phyloP scores from a whole-genome alignment of 805 yeast genomes.

The Candida chilensis region DNA sequence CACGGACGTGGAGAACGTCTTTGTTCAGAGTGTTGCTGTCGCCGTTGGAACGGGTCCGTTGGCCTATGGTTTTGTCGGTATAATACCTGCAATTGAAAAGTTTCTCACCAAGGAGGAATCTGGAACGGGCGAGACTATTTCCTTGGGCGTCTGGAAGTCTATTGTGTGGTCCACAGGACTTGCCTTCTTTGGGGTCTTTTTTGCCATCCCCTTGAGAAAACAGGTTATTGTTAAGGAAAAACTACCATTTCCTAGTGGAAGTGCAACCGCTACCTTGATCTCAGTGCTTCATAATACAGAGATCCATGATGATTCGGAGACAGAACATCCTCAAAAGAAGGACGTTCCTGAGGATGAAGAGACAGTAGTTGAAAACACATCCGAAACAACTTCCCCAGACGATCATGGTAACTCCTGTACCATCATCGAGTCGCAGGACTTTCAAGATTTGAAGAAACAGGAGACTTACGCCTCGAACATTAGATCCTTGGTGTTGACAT shows the following conservation, averaged over 20 bases:
- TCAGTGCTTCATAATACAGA: slow-evolving; percentile 76
- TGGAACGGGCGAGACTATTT: slow-evolving; percentile 38
- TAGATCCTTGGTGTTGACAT: slow-evolving; percentile 48
- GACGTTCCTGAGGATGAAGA: slow-evolving; percentile 5
- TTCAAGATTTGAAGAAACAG: slow-evolving; percentile 12
- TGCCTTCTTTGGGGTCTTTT: slow-evolving; percentile 92
- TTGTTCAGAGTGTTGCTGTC: slow-evolving; percentile 85
- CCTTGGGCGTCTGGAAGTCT: slow-evolving; percentile 39
- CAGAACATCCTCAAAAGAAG: slow-evolving; percentile 7
- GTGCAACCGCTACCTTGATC: slow-evolving; percentile 91
- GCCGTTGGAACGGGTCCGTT: slow-evolving; percentile 98
- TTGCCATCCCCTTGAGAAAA: slow-evolving; percentile 80
- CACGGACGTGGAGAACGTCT: slow-evolving; percentile 92
- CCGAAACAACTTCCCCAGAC: background rate
- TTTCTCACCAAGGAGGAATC: slow-evolving; percentile 72
- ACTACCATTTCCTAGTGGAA: slow-evolving; percentile 89
- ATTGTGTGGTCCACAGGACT: slow-evolving; percentile 79
- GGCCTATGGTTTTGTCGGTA: slow-evolving; percentile 92
- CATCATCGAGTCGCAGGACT: slow-evolving; percentile 18
- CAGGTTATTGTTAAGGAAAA: slow-evolving; percentile 86
- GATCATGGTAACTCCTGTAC: background rate
- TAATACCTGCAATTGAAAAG: slow-evolving; percentile 92
- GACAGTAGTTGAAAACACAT: too few species aligned
- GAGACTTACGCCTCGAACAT: slow-evolving; percentile 47
- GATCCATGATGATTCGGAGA: slow-evolving; percentile 26